phyloP scores from a whole-genome alignment of 345 rosid species.

The Crucihimalaya himalaica region DNA sequence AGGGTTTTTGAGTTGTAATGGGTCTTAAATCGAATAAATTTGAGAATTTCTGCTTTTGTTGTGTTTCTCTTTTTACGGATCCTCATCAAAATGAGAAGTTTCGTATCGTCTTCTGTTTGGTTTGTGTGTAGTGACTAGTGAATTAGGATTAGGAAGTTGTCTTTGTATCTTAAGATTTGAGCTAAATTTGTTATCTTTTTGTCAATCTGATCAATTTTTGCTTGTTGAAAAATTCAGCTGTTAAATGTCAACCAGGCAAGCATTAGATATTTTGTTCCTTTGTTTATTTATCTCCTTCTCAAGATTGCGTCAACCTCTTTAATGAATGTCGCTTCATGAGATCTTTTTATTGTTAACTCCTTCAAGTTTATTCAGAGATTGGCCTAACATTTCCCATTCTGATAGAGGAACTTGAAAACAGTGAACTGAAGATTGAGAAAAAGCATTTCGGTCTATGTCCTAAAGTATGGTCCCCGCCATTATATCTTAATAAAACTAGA shows the following conservation, averaged over 20 bases:
- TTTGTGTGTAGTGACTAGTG: slow-evolving; percentile 12
- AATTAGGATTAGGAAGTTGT: background rate
- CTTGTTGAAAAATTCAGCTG: background rate
- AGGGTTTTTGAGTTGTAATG: background rate
- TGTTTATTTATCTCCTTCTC: slow-evolving; percentile 11
- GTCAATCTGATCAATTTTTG: background rate
- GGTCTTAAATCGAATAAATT: slow-evolving; percentile 8
- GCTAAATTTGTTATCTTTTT: background rate
- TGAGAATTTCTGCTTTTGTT: background rate
- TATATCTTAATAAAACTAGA: slow-evolving; percentile 44
- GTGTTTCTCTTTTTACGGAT: background rate
- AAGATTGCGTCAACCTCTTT: slow-evolving; percentile 14
- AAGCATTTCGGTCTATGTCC: slow-evolving; percentile 52
- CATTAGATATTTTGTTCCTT: background rate
- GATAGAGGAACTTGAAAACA: slow-evolving; percentile 44
- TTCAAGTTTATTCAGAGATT: background rate
- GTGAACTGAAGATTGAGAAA: slow-evolving; percentile 42
- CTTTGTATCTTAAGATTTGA: slow-evolving; percentile 34
- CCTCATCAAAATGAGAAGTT: slow-evolving; percentile 2
- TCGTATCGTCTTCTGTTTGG: background rate
- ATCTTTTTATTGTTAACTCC: slow-evolving; percentile 24
- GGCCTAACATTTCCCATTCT: slow-evolving; percentile 24
- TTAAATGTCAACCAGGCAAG: slow-evolving; percentile 9
- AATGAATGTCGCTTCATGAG: background rate
- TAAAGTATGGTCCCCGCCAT: slow-evolving; percentile 67